phyloP scores from a whole-genome alignment of 1,139 yeast species.

The Yamadazyma sp. region DNA sequence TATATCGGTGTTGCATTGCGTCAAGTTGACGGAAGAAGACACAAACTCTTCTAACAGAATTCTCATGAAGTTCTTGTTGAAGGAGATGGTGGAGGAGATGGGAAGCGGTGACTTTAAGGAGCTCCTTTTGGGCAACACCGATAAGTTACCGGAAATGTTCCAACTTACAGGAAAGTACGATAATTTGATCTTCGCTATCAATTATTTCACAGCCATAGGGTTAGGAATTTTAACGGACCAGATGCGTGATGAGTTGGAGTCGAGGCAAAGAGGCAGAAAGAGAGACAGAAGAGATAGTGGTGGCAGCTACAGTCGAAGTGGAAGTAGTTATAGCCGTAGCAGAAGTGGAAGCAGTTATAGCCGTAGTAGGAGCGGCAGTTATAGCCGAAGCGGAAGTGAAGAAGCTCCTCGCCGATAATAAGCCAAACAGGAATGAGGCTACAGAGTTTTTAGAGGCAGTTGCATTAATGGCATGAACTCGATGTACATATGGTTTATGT shows the following conservation, averaged over 20 bases:
- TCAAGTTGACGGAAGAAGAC: slow-evolving; percentile 66
- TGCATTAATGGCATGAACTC: neutral
- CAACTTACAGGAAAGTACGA: slow-evolving; percentile 50
- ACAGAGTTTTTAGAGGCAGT: too few species aligned
- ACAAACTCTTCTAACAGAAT: slow-evolving; percentile 83
- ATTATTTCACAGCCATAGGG: slow-evolving; percentile 91
- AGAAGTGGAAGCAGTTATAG: slow-evolving; percentile 14
- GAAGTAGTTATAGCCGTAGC: slow-evolving; percentile 13
- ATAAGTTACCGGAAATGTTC: slow-evolving; percentile 50
- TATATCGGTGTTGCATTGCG: slow-evolving; percentile 50
- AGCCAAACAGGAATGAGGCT: neutral
- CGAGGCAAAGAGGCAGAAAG: slow-evolving; percentile 21
- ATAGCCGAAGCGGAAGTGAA: neutral
- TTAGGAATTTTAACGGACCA: slow-evolving; percentile 79
- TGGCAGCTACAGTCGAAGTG: slow-evolving; percentile 16
- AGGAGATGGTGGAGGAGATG: slow-evolving; percentile 76
- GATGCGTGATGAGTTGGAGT: slow-evolving; percentile 61
- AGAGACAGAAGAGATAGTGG: slow-evolving; percentile 22
- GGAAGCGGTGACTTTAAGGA: slow-evolving; percentile 55
- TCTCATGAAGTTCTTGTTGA: slow-evolving; percentile 75
- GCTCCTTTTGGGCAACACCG: slow-evolving; percentile 52
- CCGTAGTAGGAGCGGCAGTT: slow-evolving; percentile 10
- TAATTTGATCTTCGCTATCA: slow-evolving; percentile 76
- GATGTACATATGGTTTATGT: neutral
- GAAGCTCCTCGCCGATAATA: neutral